phyloP scores from a whole-genome alignment of 192 early-diverging fungal species.

The Coemansia sp. region DNA sequence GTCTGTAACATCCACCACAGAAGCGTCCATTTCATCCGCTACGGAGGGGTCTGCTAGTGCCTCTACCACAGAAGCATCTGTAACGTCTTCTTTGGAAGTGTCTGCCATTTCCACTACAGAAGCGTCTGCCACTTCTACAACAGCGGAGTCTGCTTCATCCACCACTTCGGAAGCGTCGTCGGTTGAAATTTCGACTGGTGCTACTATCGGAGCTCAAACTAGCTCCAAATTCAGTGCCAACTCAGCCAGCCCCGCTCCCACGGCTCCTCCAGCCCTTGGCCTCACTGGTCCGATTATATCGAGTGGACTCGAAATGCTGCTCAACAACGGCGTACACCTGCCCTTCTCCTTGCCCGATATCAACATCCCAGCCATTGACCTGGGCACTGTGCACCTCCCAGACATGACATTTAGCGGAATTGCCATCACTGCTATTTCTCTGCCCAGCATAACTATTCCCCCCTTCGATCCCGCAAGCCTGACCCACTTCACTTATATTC shows the following conservation, averaged over 20 bases:
- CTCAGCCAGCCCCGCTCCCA: neutral
- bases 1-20: neutral
- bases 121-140: neutral
- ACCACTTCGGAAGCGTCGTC: neutral
- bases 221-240: neutral
- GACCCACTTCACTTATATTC: slow-evolving; percentile 40
- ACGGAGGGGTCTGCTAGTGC: too few relatives aligned
- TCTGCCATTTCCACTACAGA: neutral
- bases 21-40: neutral
- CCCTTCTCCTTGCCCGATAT: slow-evolving; percentile 43
- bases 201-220: neutral
- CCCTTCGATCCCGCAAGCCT: slow-evolving; percentile 44
- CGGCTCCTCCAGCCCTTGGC: slow-evolving; percentile 2
- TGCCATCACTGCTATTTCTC: slow-evolving; percentile 29
- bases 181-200: neutral
- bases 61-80: neutral
- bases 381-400: slow-evolving; percentile 44
- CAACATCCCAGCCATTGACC: slow-evolving; percentile 30
- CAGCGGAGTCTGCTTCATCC: neutral
- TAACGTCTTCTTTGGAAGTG: too few relatives aligned
- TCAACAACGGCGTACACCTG: slow-evolving; percentile 39
- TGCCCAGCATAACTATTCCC: slow-evolving; percentile 41
- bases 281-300: slow-evolving; percentile 42
- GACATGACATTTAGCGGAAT: slow-evolving; percentile 49
- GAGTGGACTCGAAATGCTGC: slow-evolving; percentile 41